A percentile compares a stretch with the other conserved stretches of the same genome.
Conservation (phyloP, 164 flowering plant genomes). For the Berberis vulgaris region DNA sequence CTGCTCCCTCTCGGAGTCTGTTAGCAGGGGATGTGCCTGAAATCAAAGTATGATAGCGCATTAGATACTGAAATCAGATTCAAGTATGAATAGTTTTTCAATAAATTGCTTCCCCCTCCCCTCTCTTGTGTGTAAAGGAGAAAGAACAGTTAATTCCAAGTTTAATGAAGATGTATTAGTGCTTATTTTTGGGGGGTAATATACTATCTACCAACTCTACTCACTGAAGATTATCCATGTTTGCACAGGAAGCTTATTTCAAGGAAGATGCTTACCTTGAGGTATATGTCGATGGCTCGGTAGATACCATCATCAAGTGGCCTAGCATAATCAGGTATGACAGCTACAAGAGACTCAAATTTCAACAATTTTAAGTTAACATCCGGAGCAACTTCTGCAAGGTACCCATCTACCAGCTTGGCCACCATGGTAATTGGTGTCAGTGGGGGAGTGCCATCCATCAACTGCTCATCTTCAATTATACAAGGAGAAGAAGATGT, state of each 20-base stretch:
- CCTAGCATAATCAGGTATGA: constrained; percentile 73
- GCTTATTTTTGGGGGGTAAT: too few species aligned
- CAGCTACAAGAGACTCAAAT: constrained; percentile 64
- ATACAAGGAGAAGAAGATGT: constrained; percentile 26
- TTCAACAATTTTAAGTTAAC: constrained; percentile 52
- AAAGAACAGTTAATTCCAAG: too few species aligned
- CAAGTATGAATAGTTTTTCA: too few species aligned
- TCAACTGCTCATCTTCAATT: constrained; percentile 42
- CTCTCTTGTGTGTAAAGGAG: too few species aligned
- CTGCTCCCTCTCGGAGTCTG: constrained; percentile 57
- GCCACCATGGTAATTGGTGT: constrained; percentile 69
- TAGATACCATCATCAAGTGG: constrained; percentile 69
- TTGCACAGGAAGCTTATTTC: too few species aligned
- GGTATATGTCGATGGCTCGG: constrained; percentile 73
- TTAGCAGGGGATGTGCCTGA: constrained; percentile 69
- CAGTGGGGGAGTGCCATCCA: constrained; percentile 32
- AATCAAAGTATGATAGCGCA: neutral
- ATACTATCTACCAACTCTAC: too few species aligned
- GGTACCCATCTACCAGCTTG: constrained; percentile 58
- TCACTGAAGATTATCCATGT: too few species aligned
- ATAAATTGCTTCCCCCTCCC: too few species aligned
- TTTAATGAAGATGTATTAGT: too few species aligned
- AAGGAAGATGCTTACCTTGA: constrained; percentile 42
- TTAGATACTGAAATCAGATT: too few species aligned
- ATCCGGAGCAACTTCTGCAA: constrained; percentile 78